phyloP scores from a whole-genome alignment of 192 early-diverging fungal genomes.

The Entomortierella chlamydospora region DNA sequence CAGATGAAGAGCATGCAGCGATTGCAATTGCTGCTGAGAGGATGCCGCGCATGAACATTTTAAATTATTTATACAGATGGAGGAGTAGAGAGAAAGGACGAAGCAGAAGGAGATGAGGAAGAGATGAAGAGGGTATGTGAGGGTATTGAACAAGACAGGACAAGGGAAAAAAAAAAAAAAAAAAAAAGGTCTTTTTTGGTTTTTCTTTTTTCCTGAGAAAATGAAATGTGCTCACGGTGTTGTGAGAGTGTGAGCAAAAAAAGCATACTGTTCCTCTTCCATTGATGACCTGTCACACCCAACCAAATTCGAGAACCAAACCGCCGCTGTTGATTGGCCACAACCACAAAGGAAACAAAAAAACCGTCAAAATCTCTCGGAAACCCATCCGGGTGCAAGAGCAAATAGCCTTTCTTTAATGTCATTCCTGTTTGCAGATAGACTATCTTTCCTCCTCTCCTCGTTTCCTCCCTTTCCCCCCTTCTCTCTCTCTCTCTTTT shows the following conservation, averaged over 20 bases:
- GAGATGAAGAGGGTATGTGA: no score
- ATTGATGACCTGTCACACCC: slow-evolving; percentile 4
- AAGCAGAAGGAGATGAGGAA: slow-evolving; percentile 4
- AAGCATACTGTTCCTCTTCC: not conserved
- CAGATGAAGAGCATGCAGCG: slow-evolving; percentile 25
- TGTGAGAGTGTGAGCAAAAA: not conserved
- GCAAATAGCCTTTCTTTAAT: no score
- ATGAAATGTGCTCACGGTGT: not conserved
- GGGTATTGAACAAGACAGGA: not conserved
- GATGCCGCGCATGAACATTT: slow-evolving; percentile 44
- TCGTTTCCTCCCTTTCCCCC: no score
- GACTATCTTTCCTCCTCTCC: not conserved
- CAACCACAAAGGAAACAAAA: not conserved
- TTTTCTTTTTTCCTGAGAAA: slow-evolving; percentile 2
- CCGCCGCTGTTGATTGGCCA: not conserved
- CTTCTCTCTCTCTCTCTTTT: no score
- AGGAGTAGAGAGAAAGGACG: not conserved
- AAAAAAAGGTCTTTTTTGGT: not conserved
- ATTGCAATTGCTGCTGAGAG: slow-evolving; percentile 41
- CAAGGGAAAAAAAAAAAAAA: not conserved
- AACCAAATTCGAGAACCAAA: not conserved
- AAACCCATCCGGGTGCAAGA: not conserved
- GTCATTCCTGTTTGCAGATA: not conserved
- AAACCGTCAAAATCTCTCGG: not conserved
- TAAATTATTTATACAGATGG: not conserved